These are phyloP conservation scores for Phytophthora agathidicida DNA, from an alignment of 352 stramenopile species.

Conservation along the genomic window DNA sequence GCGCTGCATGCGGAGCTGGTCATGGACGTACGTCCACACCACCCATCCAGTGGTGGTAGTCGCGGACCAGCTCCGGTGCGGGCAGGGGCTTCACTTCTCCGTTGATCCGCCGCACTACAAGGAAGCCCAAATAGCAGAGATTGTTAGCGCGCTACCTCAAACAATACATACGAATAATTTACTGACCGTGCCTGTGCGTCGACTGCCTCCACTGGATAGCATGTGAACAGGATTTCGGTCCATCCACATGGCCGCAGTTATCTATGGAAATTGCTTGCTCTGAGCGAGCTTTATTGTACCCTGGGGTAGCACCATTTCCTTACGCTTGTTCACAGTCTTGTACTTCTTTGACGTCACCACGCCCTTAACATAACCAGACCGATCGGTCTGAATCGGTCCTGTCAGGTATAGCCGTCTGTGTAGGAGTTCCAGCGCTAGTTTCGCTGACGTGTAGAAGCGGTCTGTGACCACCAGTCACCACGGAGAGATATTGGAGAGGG, in stretches of 20 bases:
- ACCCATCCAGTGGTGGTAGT: conserved; percentile 9
- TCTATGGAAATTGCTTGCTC: conserved; percentile 8
- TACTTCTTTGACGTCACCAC: neutral
- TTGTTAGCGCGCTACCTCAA: too few relatives aligned
- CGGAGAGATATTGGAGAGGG: neutral
- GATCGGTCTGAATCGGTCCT: neutral
- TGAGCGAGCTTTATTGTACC: conserved; percentile 6
- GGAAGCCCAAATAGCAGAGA: too few relatives aligned
- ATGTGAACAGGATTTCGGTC: conserved; percentile 13
- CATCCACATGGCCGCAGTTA: conserved; percentile 11
- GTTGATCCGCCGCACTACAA: neutral
- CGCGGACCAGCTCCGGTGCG: conserved; percentile 2
- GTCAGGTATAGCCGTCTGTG: conserved; percentile 1
- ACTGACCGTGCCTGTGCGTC: conserved; percentile 4
- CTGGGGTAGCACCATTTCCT: neutral
- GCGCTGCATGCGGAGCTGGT: conserved; percentile 6
- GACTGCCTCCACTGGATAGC: neutral
- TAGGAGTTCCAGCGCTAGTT: conserved; percentile 1
- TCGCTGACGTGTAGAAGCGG: neutral
- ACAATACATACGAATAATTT: conserved; percentile 1
- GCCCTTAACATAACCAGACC: neutral
- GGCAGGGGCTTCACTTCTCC: neutral
- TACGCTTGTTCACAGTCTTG: conserved; percentile 1
- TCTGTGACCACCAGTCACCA: conserved; percentile 1
- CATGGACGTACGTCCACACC: conserved; percentile 1